Conservation (phyloP, 2,329 filamentous ascomycete genomes). For the Metarhizium brunneum region DNA sequence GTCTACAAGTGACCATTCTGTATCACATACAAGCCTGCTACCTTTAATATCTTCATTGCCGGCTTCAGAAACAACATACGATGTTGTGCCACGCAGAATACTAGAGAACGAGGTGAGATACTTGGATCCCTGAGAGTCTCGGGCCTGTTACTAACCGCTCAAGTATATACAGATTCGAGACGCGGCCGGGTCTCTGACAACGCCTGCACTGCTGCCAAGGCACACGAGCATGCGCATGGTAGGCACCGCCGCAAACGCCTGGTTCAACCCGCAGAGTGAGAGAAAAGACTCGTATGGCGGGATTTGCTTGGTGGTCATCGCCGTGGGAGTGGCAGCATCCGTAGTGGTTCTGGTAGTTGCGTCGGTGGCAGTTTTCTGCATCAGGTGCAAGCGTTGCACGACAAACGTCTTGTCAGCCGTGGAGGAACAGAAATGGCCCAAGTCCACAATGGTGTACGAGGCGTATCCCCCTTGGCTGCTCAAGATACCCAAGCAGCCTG, state of each 20-base stretch:
- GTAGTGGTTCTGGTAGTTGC: not conserved
- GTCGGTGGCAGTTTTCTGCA: not conserved
- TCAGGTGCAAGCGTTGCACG: not conserved
- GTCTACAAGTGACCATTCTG: not conserved
- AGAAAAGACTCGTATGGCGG: not conserved
- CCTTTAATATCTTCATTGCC: not conserved
- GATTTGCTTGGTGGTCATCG: not conserved
- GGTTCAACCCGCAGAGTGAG: not conserved
- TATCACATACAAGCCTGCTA: not conserved
- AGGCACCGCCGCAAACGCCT: not conserved
- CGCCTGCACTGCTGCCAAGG: not conserved
- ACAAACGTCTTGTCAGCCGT: not conserved
- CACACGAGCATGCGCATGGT: not conserved
- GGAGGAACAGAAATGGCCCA: not conserved
- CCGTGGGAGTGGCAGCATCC: not conserved
- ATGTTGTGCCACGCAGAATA: not conserved
- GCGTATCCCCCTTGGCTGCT: not conserved
- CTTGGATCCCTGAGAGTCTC: too few relatives aligned
- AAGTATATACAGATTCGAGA: not conserved
- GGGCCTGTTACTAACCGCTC: not conserved
- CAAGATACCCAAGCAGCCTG: not conserved
- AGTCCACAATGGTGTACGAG: not conserved
- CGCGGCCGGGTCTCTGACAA: too few relatives aligned
- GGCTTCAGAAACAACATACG: not conserved
- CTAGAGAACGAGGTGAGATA: not conserved